Evolutionary conservation across 1,284 basidiomycete species (phyloP), one percentile per base, ranked within the genome.

Genomic region (Trichosporon faecale): DNA sequence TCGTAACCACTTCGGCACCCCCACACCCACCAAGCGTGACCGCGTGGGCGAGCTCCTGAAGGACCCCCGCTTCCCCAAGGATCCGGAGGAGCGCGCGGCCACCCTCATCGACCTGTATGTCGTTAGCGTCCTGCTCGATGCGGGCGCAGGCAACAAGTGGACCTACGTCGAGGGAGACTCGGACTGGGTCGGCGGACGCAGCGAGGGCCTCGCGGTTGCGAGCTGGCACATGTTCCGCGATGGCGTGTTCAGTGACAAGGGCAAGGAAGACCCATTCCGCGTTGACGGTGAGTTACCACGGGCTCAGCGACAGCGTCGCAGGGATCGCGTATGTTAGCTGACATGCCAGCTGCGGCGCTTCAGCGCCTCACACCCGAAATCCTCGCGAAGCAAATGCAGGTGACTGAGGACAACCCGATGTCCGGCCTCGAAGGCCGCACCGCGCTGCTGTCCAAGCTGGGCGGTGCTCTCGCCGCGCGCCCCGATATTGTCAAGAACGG

Each of bases 181-280:
- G 16, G 72, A 69, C 29, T 83, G 87, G 77, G 85, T 84, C 9
- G 95, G 92, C 77, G 85, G 86, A 21, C 85, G 95, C 64, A 93
- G 91, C 0, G 95, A 98, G 80, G 95, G 95, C 0, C 85, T 98
- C n/a, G 95, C 91, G 0, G 91, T 98, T 4, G 95, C 94, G 0
- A 94, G 91, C 76, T 85, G 94, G 64, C 89, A 93, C 79, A 97
- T 98, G 93, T 98, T 97, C 76, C 82, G 87, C 65, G 81, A 85
- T 5, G 95, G 95, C 0, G 83, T 93, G 66, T 98, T 97, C 83
- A 93, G 91, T 8, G 61, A 65, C 12, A 86, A 89, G n/a, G 86
- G 88, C 73, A 76, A 77, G 9, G 79, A 81, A 0, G 88, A 92
- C 74, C 91, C 90, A 14, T 87, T 88, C 78, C 87, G 87, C 67